Evolutionary conservation across 345 rosid species (phyloP).

Genomic region (Clausena lansium): DNA sequence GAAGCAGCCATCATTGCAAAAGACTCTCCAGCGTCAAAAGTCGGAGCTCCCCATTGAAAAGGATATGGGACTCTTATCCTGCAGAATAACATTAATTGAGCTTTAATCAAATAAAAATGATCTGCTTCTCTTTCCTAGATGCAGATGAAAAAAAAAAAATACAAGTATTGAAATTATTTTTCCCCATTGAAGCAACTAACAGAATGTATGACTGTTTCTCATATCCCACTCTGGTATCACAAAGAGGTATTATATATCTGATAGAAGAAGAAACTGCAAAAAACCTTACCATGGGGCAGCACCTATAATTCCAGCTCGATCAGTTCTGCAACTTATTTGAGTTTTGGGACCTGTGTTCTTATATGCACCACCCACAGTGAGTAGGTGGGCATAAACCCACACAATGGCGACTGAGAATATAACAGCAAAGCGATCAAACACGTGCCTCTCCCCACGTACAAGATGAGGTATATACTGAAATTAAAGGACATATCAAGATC

Average conservation of each 20-base stretch:
- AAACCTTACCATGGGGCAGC: slow-evolving; percentile 80
- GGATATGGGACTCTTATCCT: slow-evolving; percentile 99
- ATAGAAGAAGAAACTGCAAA: not conserved
- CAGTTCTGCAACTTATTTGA: slow-evolving; percentile 83
- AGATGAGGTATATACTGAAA: slow-evolving; percentile 81
- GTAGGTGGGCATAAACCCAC: slow-evolving; percentile 93
- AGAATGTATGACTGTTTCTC: not conserved
- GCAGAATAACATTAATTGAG: slow-evolving; percentile 16
- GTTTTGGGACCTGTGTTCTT: slow-evolving; percentile 61
- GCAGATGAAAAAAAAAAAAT: not conserved
- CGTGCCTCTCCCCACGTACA: slow-evolving; percentile 53
- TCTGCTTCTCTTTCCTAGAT: slow-evolving; percentile 5
- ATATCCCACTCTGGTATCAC: not conserved
- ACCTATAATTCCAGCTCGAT: slow-evolving; percentile 77
- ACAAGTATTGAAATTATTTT: not conserved
- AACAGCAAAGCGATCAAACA: slow-evolving; percentile 83
- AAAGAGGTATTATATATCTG: not conserved
- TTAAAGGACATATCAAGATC: not conserved
- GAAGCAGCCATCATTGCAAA: slow-evolving; percentile 97
- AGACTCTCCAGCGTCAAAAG: slow-evolving; percentile 94
- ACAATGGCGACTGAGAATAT: slow-evolving; percentile 80
- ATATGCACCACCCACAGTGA: slow-evolving; percentile 92
- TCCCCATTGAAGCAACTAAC: not conserved
- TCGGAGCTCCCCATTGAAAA: slow-evolving; percentile 98
- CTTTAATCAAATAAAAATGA: not conserved